Base-by-base conservation (phyloP, 2,329 filamentous ascomycete species). In the Penicillium fuscoglaucum region DNA sequence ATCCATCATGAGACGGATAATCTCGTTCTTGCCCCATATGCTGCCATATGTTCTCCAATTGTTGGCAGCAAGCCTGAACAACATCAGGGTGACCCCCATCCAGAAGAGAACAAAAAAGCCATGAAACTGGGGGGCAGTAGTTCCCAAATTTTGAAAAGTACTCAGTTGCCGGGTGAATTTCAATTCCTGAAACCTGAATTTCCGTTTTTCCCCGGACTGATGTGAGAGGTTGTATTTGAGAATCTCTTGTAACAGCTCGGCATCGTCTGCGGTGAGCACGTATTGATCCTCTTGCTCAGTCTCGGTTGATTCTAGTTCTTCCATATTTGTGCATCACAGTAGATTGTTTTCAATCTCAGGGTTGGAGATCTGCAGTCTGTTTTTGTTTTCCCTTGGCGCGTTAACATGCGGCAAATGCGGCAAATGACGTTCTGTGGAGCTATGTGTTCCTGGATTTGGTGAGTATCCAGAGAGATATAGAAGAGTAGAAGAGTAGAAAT, bases 21-120 rank as follows among this genome's bases (percentile, higher is more conserved):
- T 90, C 69, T 91, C 88, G 65, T 89, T 89, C 3, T 80, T 83
- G 1, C 89, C 90, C 47, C 92, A 80, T 1, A 87, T 81, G 56
- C 82, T 90, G 35, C 90, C 90, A 63, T 88, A 83, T n/a, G 79
- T 78, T 60, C 81, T 81, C 81, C 86, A 91, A 68, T 92, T 93
- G 41, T 84, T 80, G 33, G 84, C 84, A 0, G 83, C 87, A 48
- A 90, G 85, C 69, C 86, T 86, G 35, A 89, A 68, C 58, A 91
- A 83, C 65, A 89, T 82, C 44, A 92, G 71, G 7, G 83, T 82
- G 61, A 91, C 85, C 9, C 82, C 82, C 5, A 66, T 56, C 71
- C 90, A 93, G 72, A 91, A 91, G 0, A 93, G 78, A 0, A 87
- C 90, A 68, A 90, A 92, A 76, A 93, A 93, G 31, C 90, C 90